Evolutionary conservation across 306 rosid genomes (phyloP).

Genomic region (Abrus pulchellus): DNA sequence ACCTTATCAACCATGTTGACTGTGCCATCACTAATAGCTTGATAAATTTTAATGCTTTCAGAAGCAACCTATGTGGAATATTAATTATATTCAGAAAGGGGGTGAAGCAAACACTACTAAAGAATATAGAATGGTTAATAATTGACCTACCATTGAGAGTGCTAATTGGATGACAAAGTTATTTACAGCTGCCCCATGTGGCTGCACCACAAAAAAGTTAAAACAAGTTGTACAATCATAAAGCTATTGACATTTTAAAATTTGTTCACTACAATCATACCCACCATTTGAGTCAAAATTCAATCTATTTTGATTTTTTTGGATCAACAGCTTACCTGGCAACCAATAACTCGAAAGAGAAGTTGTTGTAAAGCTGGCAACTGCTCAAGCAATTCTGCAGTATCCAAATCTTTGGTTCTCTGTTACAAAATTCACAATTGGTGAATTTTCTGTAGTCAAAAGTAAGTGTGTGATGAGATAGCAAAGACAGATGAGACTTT

Average conservation of each 20-base stretch:
- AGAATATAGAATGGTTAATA: constrained; percentile 37
- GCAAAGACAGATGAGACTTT: neutral
- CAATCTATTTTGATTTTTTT: constrained; percentile 32
- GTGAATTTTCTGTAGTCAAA: constrained; percentile 28
- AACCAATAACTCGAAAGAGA: constrained; percentile 85
- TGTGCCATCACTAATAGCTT: constrained; percentile 97
- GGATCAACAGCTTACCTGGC: constrained; percentile 72
- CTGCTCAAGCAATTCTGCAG: constrained; percentile 90
- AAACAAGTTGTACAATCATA: constrained; percentile 24
- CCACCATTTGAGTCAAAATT: constrained; percentile 14
- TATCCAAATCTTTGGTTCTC: constrained; percentile 97
- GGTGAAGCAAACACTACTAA: constrained; percentile 33
- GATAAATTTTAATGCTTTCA: constrained; percentile 92
- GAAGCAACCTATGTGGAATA: constrained; percentile 79
- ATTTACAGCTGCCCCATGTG: constrained; percentile 94
- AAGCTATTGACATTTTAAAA: constrained; percentile 28
- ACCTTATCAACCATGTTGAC: constrained; percentile 99
- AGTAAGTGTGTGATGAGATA: neutral
- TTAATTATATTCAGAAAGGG: constrained; percentile 48
- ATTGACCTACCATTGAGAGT: constrained; percentile 78
- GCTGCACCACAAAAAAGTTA: constrained; percentile 66
- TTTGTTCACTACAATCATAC: constrained; percentile 22
- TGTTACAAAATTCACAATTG: constrained; percentile 59
- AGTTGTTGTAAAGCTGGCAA: constrained; percentile 95
- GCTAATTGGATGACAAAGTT: constrained; percentile 90